Conservation (phyloP, 345 rosid species). For the Euphorbia lathyris region DNA sequence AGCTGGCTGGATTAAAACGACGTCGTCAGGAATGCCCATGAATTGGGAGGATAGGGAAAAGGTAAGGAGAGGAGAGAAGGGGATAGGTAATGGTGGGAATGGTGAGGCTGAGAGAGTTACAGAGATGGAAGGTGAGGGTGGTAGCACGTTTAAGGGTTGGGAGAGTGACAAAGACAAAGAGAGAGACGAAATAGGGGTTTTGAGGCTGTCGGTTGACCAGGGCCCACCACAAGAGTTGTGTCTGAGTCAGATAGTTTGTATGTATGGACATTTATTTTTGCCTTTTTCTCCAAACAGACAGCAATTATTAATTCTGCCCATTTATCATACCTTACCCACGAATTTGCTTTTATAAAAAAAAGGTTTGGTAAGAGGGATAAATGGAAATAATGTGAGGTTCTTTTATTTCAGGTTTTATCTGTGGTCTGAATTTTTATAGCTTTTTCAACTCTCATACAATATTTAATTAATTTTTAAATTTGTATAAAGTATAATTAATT, state of each 20-base stretch:
- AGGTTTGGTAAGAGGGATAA: no score
- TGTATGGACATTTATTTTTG: conserved; percentile 7
- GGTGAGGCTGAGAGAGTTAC: background rate
- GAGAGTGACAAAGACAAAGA: background rate
- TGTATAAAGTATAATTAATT: no score
- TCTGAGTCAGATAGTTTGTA: conserved; percentile 12
- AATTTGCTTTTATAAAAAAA: no score
- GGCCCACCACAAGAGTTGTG: conserved; percentile 15
- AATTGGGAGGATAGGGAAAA: background rate
- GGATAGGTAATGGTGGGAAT: background rate
- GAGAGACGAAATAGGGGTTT: background rate
- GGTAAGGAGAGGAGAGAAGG: background rate
- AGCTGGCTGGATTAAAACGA: conserved; percentile 47
- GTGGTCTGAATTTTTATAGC: no score
- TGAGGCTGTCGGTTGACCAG: conserved; percentile 16
- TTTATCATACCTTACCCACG: no score
- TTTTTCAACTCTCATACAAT: no score
- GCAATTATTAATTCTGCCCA: no score
- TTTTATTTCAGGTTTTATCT: no score
- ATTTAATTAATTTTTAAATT: no score
- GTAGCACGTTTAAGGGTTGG: background rate
- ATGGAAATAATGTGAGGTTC: no score
- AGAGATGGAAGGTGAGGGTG: background rate
- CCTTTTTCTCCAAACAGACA: background rate
- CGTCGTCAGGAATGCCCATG: conserved; percentile 69